Base-by-base conservation (phyloP, 805 yeast species). In the Lipomyces sp. region DNA sequence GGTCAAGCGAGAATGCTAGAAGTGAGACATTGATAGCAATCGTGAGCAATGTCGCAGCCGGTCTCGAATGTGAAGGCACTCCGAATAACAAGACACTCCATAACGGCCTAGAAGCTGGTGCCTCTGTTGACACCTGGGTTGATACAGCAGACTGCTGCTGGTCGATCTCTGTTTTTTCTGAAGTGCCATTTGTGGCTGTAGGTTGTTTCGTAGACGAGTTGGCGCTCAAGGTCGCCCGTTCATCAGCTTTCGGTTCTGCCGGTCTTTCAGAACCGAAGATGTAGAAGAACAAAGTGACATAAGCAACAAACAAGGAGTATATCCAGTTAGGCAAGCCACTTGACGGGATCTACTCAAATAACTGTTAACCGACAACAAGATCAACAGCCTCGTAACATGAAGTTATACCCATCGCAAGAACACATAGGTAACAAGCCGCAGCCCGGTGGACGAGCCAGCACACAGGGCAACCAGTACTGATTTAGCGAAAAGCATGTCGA, bases 331-430 rank as follows among this genome's bases (percentile, higher is more conserved):
- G 67, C 15, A 67, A 39, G 18, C 39, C 18, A 48, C 70, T 62
- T 13, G 62, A 60, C 3, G 70, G 70, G 29, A 64, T 39, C 70
- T 67, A 32, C 0, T 18, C 13, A 32, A 6, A n/a, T 24, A 24
- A 24, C 24, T 24, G 8, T 35, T 7, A 42, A 15, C 8, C 8
- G 24, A 15, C 18, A 37, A n/a, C 50, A 29, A n/a, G 56, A 32
- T 32, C 48, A 33, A 29, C 18, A 2, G 50, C 4, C 2, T 42
- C 6, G n/a, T 11, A 18, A 13, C 11, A 51, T 32, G 8, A n/a
- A 3, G 13, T 51, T 62, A 3, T 51, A 67, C 70, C 70, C 70
- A 67, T 55, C 70, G 64, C 59, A 67, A 45, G 34, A 67, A 67
- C 39, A 67, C 15, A 53, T 67, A 67, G 10, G 60, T 61, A 2